These are phyloP conservation scores for Capsicum pubescens DNA, from an alignment of 257 asterid genomes.

Conservation along the genomic window DNA sequence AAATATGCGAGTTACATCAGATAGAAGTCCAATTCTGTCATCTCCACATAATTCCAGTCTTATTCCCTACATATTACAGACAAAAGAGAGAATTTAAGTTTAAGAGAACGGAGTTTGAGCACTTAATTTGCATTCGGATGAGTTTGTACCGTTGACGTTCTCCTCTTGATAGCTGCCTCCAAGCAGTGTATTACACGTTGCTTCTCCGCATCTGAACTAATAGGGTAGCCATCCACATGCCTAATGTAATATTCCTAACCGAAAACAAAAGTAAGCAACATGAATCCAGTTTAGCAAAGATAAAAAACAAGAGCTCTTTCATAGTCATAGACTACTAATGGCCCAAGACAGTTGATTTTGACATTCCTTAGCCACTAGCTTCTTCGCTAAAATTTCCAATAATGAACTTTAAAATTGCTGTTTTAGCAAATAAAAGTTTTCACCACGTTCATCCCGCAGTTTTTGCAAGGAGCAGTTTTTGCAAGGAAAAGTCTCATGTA, in stretches of 20 bases:
- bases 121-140: constrained; percentile 21
- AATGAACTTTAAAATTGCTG: not conserved
- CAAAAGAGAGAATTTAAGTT: not conserved
- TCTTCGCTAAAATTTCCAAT: not conserved
- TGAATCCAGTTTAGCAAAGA: not conserved
- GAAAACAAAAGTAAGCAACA: not conserved
- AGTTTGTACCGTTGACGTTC: constrained; percentile 51
- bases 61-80: constrained; percentile 46
- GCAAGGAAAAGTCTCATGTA: not conserved
- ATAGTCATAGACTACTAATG: not conserved
- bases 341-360: not conserved
- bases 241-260: constrained; percentile 60
- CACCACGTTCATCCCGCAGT: not conserved
- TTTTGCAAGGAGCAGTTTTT: not conserved
- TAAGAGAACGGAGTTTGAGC: not conserved
- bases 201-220: constrained; percentile 59
- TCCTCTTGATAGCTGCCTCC: constrained; percentile 64
- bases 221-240: constrained; percentile 56
- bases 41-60: constrained; percentile 54
- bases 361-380: constrained; percentile 6
- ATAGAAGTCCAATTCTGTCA: constrained; percentile 58
- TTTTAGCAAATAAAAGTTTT: not conserved
- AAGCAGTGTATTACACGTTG: constrained; percentile 56
- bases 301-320: not conserved
- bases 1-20: constrained; percentile 61